These are phyloP conservation scores for Hyaloscypha finlandica DNA, from an alignment of 495 filamentous ascomycete species.

Conservation along the genomic window DNA sequence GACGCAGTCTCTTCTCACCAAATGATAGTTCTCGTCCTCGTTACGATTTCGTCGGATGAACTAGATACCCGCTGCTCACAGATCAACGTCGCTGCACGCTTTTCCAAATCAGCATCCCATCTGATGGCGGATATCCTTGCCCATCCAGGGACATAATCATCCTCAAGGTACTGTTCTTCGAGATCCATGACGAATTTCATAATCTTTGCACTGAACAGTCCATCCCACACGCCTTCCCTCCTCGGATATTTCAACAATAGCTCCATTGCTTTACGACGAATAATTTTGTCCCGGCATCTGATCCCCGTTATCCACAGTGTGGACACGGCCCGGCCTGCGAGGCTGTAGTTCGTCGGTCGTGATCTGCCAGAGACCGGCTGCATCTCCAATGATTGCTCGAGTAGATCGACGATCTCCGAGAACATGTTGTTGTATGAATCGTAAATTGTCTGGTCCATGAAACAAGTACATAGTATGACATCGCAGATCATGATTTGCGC, in stretches of 20 bases:
- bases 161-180: neutral
- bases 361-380: neutral
- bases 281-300: neutral
- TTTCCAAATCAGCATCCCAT: neutral
- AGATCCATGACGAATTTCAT: neutral
- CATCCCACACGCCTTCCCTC: conserved; percentile 10
- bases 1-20: neutral
- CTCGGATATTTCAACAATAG: neutral
- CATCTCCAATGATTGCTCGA: neutral
- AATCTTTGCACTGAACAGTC: neutral
- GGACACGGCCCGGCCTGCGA: neutral
- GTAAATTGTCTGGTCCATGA: neutral
- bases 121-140: neutral
- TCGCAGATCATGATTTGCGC: no score
- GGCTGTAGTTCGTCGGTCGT: neutral
- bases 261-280: neutral
- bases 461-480: neutral
- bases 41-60: neutral
- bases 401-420: neutral
- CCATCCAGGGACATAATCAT: conserved; percentile 8
- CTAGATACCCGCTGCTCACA: neutral
- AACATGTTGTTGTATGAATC: neutral
- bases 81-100: conserved; percentile 1
- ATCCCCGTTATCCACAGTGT: neutral
- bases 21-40: neutral